Conservation (phyloP, 495 filamentous ascomycete species). For the Penicillium lividum region DNA sequence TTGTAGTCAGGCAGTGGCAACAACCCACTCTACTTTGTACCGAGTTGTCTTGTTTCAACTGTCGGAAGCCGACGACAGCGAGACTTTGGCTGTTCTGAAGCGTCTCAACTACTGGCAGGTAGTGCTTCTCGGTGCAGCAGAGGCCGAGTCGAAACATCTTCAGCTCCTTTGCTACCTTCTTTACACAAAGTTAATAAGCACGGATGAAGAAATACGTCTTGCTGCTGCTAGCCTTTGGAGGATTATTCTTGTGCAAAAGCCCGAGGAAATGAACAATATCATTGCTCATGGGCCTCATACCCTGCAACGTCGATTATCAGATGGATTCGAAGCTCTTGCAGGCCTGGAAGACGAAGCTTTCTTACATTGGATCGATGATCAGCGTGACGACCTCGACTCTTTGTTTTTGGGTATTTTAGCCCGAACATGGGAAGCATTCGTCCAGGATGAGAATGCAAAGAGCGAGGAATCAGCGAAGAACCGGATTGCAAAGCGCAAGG, state of each 20-base stretch:
- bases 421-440: constrained; percentile 82
- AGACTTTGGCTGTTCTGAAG: constrained; percentile 68
- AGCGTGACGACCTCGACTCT: constrained; percentile 75
- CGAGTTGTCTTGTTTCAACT: constrained; percentile 75
- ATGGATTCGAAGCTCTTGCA: constrained; percentile 79
- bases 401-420: constrained; percentile 79
- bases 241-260: constrained; percentile 90
- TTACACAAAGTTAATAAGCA: constrained; percentile 76
- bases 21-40: constrained; percentile 73
- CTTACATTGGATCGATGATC: constrained; percentile 81
- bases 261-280: constrained; percentile 72
- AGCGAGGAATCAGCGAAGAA: constrained; percentile 69
- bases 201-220: constrained; percentile 62
- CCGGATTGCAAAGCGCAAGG: constrained; percentile 71
- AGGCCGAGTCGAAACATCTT: constrained; percentile 72
- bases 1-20: constrained; percentile 75
- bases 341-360: constrained; percentile 87
- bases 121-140: constrained; percentile 75
- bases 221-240: constrained; percentile 84
- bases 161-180: constrained; percentile 86
- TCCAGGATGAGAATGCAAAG: constrained; percentile 71
- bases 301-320: constrained; percentile 70
- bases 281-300: constrained; percentile 65
- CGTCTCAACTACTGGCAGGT: constrained; percentile 95
- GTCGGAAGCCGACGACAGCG: constrained; percentile 74